Conservation (phyloP, 1,284 basidiomycete species). For the Cutaneotrichosporon spelunceum region DNA sequence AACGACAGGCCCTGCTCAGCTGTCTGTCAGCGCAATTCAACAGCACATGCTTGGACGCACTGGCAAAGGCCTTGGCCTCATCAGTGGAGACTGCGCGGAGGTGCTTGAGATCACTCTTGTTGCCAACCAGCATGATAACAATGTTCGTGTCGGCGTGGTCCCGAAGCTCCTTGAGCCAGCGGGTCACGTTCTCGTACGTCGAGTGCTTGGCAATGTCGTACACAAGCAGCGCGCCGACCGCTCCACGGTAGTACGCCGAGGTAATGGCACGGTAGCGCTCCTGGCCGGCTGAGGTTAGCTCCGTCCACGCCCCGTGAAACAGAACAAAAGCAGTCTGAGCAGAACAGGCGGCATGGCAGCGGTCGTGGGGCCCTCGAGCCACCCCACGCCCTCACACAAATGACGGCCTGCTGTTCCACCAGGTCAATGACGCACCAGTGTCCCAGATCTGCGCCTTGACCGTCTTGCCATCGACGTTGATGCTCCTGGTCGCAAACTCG, state of each 20-base stretch:
- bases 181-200: constrained; percentile 91
- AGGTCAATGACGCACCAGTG: constrained; percentile 62
- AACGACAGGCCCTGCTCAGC: constrained; percentile 84
- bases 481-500: constrained; percentile 95
- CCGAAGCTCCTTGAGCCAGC: constrained; percentile 98
- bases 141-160: constrained; percentile 92
- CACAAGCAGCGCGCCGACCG: constrained; percentile 86
- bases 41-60: constrained; percentile 56
- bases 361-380: neutral
- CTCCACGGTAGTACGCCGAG: constrained; percentile 97
- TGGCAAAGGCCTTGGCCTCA: constrained; percentile 75
- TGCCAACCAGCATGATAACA: constrained; percentile 90
- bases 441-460: constrained; percentile 99
- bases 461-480: constrained; percentile 92
- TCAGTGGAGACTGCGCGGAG: constrained; percentile 93
- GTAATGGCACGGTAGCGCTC: constrained; percentile 99
- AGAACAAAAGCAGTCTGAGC: neutral
- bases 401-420: neutral
- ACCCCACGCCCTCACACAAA: neutral
- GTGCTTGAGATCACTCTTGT: constrained; percentile 99
- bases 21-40: constrained; percentile 30
- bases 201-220: constrained; percentile 94
- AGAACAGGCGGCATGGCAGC: neutral
- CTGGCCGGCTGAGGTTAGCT: constrained; percentile 70
- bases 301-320: neutral